Evolutionary conservation across 179 eudicot species (phyloP), one percentile per base, ranked within the genome.

Genomic region (Silene noctiflora): DNA sequence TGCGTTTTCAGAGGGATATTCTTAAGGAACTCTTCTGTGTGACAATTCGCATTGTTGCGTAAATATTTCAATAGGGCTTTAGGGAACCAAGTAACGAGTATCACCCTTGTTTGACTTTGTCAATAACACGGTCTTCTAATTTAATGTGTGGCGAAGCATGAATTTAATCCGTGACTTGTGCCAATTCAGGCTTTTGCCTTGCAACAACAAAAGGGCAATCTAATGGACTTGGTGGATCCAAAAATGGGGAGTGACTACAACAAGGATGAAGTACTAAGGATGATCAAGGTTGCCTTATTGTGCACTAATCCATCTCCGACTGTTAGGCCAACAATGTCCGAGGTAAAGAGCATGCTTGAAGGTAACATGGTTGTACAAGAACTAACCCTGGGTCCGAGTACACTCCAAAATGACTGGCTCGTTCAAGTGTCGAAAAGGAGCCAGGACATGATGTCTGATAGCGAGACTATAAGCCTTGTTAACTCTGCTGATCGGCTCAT

Each of bases 321-420:
- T 17, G 84, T 86, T 5, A 80, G 89, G 75, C 89, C 87, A 27
- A 71, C 80, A 59, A 86, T 84, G 87, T 86, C 89, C 1, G 81
- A 77, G 60, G 87, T 76, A 7, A 69, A 83, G 19, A 74, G 87
- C 72, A 86, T 86, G 89, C 83, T 86, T 42, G 81, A 84, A 78
- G 89, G 89, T 16, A 76, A 70, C 8, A 62, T 80, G 77, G 6
- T 63, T 20, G 66, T 85, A 22, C 79, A 75, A 53, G 85, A 77
- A n/a, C 35, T 77, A 63, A 72, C 78, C 53, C 59, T 65, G 6
- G 81, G 77, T 0, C 78, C 84, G 17, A 76, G 75, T 51, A 14
- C 25, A 6, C 35, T 51, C 17, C 60, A 35, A 12, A 74, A 70
- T 13, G 81, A 81, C 17, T 81, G 84, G 84, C 58, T 81, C 17